phyloP scores from a whole-genome alignment of 352 stramenopile genomes.

The Blastocystis sp. region DNA sequence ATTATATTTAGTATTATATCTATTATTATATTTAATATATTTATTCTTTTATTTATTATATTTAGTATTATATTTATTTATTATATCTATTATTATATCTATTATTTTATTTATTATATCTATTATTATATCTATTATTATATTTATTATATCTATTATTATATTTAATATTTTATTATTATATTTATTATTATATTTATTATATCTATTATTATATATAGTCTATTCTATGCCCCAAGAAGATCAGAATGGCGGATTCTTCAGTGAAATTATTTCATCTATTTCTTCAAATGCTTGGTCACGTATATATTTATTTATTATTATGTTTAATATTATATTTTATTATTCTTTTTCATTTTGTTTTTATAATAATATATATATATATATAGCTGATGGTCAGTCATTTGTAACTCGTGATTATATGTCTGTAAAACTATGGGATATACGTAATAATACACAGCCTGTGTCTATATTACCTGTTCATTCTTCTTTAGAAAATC shows the following conservation, averaged over 20 bases:
- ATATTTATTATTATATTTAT: too few relatives aligned
- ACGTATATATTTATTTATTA: not conserved
- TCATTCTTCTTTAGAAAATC: constrained; percentile 67
- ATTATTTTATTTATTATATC: constrained; percentile 18
- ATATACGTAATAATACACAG: constrained; percentile 73
- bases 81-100: constrained; percentile 8
- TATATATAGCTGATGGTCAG: constrained; percentile 52
- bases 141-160: too few relatives aligned
- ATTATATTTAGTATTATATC: too few relatives aligned
- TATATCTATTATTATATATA: too few relatives aligned
- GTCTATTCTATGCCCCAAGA: too few relatives aligned
- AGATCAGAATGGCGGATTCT: constrained; percentile 42
- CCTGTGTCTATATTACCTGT: constrained; percentile 73
- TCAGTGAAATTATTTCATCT: constrained; percentile 78
- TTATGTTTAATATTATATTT: too few relatives aligned
- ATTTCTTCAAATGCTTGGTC: too few relatives aligned
- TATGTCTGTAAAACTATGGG: constrained; percentile 79
- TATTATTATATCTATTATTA: too few relatives aligned
- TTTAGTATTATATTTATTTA: constrained; percentile 16
- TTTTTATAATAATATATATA: constrained; percentile 9
- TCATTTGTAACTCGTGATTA: constrained; percentile 82
- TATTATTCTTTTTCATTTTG: not conserved
- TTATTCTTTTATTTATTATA: too few relatives aligned
- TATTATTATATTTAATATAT: too few relatives aligned
- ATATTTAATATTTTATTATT: too few relatives aligned